Percentiles rank a stretch among this genome's conserved stretches.
Conservation (phyloP, 176 grass and related monocot species). For the Echinochloa phyllopogon region DNA sequence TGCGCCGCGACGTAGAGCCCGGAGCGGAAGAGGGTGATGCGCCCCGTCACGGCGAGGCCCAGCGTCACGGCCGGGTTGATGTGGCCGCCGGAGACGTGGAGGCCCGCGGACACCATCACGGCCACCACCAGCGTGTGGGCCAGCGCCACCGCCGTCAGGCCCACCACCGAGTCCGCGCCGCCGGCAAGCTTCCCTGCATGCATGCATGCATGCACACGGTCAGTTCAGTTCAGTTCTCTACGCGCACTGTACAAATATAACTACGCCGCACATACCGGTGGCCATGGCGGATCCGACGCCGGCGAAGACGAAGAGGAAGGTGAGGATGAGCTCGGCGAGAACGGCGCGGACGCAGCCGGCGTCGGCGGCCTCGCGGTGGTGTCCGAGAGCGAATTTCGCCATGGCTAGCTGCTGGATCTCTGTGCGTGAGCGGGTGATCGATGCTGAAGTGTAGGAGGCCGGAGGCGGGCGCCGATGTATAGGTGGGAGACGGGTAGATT, state of each 20-base stretch:
- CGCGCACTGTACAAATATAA: no score
- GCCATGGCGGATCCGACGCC: slow-evolving; percentile 85
- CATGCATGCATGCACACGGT: background rate
- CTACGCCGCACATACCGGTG: slow-evolving; percentile 7
- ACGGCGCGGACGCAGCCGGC: slow-evolving; percentile 70
- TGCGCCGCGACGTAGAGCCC: slow-evolving; percentile 66
- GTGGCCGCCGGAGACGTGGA: slow-evolving; percentile 86
- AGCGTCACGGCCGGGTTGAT: slow-evolving; percentile 89
- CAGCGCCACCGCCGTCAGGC: slow-evolving; percentile 71
- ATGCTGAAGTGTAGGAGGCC: no score
- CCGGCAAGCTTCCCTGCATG: slow-evolving; percentile 62
- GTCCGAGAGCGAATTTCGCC: slow-evolving; percentile 74
- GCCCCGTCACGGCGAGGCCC: slow-evolving; percentile 63
- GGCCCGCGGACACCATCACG: slow-evolving; percentile 76
- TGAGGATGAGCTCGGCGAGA: slow-evolving; percentile 78
- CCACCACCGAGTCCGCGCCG: slow-evolving; percentile 65
- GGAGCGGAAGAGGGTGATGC: slow-evolving; percentile 78
- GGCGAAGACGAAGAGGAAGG: slow-evolving; percentile 95
- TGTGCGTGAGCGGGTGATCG: no score
- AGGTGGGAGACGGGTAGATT: no score
- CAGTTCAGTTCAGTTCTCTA: no score
- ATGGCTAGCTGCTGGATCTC: slow-evolving; percentile 18
- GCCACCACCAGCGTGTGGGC: slow-evolving; percentile 81
- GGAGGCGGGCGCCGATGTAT: no score
- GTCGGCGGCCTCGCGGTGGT: slow-evolving; percentile 61